phyloP scores from a whole-genome alignment of 768 basidiomycete species.

The Leccinum pellstonianum region DNA sequence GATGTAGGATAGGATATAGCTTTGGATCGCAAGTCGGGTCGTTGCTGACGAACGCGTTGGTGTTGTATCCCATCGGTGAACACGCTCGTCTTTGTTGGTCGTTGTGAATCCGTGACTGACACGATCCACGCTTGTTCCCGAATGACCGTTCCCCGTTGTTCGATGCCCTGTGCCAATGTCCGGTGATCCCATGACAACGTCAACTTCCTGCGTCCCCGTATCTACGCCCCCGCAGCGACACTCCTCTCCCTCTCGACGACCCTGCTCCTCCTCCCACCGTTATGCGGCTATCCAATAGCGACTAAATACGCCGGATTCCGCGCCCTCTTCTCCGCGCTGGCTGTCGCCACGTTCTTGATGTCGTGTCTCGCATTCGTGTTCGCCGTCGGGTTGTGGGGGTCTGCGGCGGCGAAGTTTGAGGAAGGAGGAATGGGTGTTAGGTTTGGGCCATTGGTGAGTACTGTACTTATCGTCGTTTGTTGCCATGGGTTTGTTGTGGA shows the following conservation, averaged over 20 bases:
- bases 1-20: too few relatives aligned
- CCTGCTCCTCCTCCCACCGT: neutral
- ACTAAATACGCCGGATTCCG: neutral
- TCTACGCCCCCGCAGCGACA: neutral
- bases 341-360: neutral
- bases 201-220: neutral
- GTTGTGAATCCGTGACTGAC: neutral
- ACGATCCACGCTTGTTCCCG: too few relatives aligned
- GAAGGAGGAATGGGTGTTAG: neutral
- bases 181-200: neutral
- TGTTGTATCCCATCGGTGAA: neutral
- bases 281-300: neutral
- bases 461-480: neutral
- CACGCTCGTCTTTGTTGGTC: neutral
- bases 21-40: too few relatives aligned
- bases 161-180: neutral
- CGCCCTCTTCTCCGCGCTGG: neutral
- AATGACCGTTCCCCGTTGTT: neutral
- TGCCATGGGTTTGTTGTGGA: neutral
- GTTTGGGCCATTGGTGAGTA: conserved; percentile 6
- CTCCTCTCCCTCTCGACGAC: neutral
- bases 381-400: conserved; percentile 1
- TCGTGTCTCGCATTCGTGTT: conserved; percentile 2
- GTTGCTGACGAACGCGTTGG: neutral
- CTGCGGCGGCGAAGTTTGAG: neutral